Conservation (phyloP, 1,284 basidiomycete species). For the Rhodotorula mucilaginosa region DNA sequence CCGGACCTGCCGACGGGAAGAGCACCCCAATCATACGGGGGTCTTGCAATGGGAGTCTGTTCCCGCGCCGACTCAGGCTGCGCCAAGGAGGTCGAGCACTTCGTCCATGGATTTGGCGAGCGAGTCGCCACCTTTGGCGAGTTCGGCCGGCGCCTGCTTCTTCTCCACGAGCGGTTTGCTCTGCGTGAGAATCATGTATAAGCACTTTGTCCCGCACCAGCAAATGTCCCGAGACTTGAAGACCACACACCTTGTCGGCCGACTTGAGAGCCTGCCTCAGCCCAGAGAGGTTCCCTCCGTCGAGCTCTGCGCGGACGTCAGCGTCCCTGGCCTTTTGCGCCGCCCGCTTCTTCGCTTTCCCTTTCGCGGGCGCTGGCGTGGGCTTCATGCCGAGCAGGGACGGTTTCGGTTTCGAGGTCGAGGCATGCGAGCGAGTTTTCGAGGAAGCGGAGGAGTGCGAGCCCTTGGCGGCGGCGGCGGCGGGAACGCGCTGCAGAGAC, state of each 20-base stretch:
- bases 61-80: neutral
- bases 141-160: slow-evolving; percentile 14
- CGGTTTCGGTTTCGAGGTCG: neutral
- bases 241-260: slow-evolving; percentile 6
- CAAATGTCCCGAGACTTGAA: rapidly evolving
- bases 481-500: neutral
- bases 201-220: neutral
- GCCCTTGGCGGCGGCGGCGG: neutral
- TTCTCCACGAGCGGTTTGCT: slow-evolving; percentile 14
- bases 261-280: slow-evolving; percentile 6
- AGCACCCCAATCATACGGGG: neutral
- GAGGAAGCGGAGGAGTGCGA: neutral
- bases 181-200: neutral
- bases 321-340: slow-evolving; percentile 7
- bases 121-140: slow-evolving; percentile 8
- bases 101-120: slow-evolving; percentile 12
- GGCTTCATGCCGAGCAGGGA: slow-evolving; percentile 17
- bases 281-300: neutral
- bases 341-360: slow-evolving; percentile 1
- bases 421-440: slow-evolving; percentile 2
- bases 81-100: slow-evolving; percentile 8
- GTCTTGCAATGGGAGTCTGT: neutral
- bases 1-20: neutral
- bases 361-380: neutral
- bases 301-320: slow-evolving; percentile 6